These are phyloP conservation scores for Penicillium sp. DNA, from an alignment of 2,329 filamentous ascomycete species.

Conservation along the genomic window DNA sequence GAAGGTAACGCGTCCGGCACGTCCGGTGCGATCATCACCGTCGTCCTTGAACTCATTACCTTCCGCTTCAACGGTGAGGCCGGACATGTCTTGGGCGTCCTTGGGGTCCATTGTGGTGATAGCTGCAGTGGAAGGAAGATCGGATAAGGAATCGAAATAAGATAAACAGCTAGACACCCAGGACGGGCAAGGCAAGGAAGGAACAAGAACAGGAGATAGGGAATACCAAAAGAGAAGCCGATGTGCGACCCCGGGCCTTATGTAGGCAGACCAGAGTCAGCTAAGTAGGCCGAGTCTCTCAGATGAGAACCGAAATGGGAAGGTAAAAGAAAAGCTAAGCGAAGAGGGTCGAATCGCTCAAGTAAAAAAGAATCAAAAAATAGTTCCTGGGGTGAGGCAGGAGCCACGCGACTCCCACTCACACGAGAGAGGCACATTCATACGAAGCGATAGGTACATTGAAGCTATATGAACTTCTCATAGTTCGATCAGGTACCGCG, in stretches of 20 bases:
- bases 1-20: conserved; percentile 20
- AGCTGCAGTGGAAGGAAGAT: conserved; percentile 1
- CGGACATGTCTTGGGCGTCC: conserved; percentile 3
- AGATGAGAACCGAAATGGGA: conserved; percentile 8
- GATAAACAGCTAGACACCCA: conserved; percentile 11
- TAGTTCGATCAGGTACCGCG: conserved; percentile 5
- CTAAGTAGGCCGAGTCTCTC: conserved; percentile 6
- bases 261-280: conserved; percentile 3
- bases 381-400: conserved; percentile 1
- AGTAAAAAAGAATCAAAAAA: background rate
- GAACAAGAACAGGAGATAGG: background rate
- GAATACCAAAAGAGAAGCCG: background rate
- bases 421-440: conserved; percentile 1
- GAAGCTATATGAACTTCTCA: background rate
- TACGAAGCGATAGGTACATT: conserved; percentile 1
- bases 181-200: conserved; percentile 1
- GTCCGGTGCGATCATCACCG: conserved; percentile 11
- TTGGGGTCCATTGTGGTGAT: conserved; percentile 11
- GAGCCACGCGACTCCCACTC: conserved; percentile 15
- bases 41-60: conserved; percentile 9
- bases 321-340: conserved; percentile 2
- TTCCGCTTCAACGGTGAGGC: conserved; percentile 15
- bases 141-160: background rate
- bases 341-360: background rate
- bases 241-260: conserved; percentile 6